These are phyloP conservation scores for Bipolaris victoriae DNA, from an alignment of 2,329 filamentous ascomycete genomes.

Conservation along the genomic window DNA sequence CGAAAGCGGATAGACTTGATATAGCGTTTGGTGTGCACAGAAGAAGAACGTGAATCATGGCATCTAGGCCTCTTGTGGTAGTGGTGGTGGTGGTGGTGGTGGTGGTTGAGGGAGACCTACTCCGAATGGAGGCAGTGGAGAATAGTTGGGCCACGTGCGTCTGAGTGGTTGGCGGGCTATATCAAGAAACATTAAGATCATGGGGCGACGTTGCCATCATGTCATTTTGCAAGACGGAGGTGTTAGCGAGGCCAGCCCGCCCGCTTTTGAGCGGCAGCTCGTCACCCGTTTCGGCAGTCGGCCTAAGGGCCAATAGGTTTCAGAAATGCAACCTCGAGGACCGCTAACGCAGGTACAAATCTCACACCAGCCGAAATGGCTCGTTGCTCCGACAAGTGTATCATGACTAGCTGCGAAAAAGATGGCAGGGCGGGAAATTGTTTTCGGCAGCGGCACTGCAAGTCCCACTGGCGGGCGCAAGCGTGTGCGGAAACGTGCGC, in stretches of 20 bases:
- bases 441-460: constrained; percentile 41
- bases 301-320: constrained; percentile 39
- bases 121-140: not conserved
- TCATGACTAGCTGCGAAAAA: constrained; percentile 21
- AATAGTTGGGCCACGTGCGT: constrained; percentile 18
- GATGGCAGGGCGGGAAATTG: constrained; percentile 24
- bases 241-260: constrained; percentile 7
- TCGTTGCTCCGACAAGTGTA: constrained; percentile 41
- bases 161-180: constrained; percentile 29
- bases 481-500: constrained; percentile 33
- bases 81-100: constrained; percentile 24
- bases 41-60: constrained; percentile 25
- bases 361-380: constrained; percentile 37
- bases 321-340: constrained; percentile 33
- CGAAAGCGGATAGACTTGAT: not conserved
- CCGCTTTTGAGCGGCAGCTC: constrained; percentile 31
- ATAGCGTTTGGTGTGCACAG: constrained; percentile 10
- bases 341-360: constrained; percentile 49
- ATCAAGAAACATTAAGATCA: constrained; percentile 22
- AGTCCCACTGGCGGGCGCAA: constrained; percentile 32
- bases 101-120: constrained; percentile 17
- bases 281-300: constrained; percentile 32
- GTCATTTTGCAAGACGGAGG: not conserved
- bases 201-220: constrained; percentile 13
- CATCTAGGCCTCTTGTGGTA: constrained; percentile 22